Base-by-base conservation (phyloP, 345 rosid species). In the Anacardium occidentale region DNA sequence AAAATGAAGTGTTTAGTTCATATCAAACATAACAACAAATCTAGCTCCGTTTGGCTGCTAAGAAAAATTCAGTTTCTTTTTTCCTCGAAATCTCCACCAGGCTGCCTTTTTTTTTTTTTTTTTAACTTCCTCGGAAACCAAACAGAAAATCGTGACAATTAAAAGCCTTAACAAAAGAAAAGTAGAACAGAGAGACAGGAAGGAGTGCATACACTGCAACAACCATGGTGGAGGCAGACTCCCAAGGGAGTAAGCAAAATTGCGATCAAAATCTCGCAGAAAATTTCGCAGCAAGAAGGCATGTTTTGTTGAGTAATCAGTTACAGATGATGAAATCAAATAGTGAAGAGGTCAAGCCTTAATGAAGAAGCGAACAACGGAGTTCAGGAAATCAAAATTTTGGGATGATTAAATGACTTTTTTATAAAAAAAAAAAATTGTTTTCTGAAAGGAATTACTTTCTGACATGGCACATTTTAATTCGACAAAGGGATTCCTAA, bases 171-270 rank as follows among this genome's bases (percentile, higher is more conserved):
- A 11, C 14, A 22, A 10, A 24, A 4, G 17, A 32, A 29, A 2
- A 12, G 3, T 44, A 42, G n/a, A n/a, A n/a, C n/a, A n/a, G n/a
- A 15, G 67, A 60, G 34, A 21, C n/a, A n/a, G n/a, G 29, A 44
- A 29, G 34, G 21, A 37, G n/a, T 29, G 59, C 68, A 37, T 76
- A 80, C 86, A 24, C 44, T 66, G 80, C 86, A 83, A 56, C 86
- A 83, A 62, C 84, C 84, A 71, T 83, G 86, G 21, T 76, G 60
- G 45, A 83, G 72, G 80, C 84, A 76, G 42, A 83, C 86, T 55
- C 86, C 86, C 18, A 83, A 22, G 37, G 86, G 86, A 64, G 86
- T 84, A 61, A 83, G 82, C 70, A 83, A 5, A 64, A 83, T 50
- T 17, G 86, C 86, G 42, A 83, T 83, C 37, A 80, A 55, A 74